A percentile compares a stretch with the other conserved stretches of the same genome.
Evolutionary conservation across 2,329 filamentous ascomycete species (phyloP).

Genomic region (Rutstroemia sp.): DNA sequence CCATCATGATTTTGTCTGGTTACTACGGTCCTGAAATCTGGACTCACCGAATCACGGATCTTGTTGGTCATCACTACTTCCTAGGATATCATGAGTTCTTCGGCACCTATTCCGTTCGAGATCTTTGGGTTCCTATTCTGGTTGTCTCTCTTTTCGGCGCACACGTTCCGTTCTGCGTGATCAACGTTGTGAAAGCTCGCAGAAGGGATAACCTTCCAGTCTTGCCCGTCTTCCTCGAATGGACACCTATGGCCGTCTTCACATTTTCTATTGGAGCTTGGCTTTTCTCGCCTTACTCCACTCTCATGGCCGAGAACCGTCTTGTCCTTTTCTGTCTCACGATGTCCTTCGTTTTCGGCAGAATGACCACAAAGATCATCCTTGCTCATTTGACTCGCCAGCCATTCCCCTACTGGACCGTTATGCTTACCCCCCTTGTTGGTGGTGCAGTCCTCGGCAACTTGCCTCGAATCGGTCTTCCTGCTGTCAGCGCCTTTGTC

Average conservation of each 20-base stretch:
- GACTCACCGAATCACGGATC: constrained; percentile 64
- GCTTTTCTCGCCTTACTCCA: constrained; percentile 86
- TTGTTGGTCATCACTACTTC: constrained; percentile 53
- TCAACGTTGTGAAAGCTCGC: constrained; percentile 76
- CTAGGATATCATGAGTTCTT: constrained; percentile 51
- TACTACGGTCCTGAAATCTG: constrained; percentile 85
- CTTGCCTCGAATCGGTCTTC: constrained; percentile 67
- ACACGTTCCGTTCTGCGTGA: constrained; percentile 83
- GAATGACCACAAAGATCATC: constrained; percentile 99
- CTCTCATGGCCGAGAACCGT: constrained; percentile 74
- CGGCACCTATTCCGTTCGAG: constrained; percentile 67
- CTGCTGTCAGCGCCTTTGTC: constrained; percentile 52
- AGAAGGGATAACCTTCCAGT: constrained; percentile 65
- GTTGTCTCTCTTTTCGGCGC: constrained; percentile 56
- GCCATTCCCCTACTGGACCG: constrained; percentile 94
- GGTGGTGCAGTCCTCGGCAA: constrained; percentile 80
- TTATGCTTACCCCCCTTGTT: constrained; percentile 80
- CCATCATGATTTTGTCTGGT: constrained; percentile 79
- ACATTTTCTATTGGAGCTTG: constrained; percentile 69
- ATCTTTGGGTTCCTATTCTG: constrained; percentile 78
- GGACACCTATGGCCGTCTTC: constrained; percentile 84
- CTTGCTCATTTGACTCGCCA: constrained; percentile 89
- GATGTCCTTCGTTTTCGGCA: constrained; percentile 94
- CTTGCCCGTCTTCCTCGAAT: constrained; percentile 81
- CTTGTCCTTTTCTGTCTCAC: constrained; percentile 87